These are phyloP conservation scores for Corchorus capsularis DNA, from an alignment of 345 rosid genomes.

Conservation along the genomic window DNA sequence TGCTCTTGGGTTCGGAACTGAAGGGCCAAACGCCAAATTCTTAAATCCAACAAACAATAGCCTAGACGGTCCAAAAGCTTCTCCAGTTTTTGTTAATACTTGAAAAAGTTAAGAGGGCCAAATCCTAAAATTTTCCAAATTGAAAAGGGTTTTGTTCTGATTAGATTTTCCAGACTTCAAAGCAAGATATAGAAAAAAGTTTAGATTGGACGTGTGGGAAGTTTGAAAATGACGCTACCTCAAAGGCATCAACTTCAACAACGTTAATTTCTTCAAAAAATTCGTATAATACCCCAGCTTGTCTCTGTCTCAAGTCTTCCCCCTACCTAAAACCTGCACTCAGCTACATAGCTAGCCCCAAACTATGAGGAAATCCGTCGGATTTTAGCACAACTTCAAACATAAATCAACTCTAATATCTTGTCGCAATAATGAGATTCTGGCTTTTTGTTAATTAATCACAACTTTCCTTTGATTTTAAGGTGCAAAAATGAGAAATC, in stretches of 20 bases:
- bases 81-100: neutral
- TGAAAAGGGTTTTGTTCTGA: neutral
- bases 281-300: neutral
- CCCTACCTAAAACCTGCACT: neutral
- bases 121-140: neutral
- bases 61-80: too few relatives aligned
- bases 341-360: neutral
- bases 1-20: too few relatives aligned
- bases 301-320: neutral
- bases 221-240: neutral
- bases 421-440: neutral
- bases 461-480: neutral
- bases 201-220: constrained; percentile 10
- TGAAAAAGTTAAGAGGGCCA: neutral
- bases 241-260: neutral
- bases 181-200: neutral
- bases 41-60: too few relatives aligned
- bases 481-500: too few relatives aligned
- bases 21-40: too few relatives aligned
- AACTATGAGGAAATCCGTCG: neutral
- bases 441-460: neutral
- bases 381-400: neutral
- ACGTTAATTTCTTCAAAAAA: constrained; percentile 21
- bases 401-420: neutral
- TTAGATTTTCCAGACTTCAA: neutral